Evolutionary conservation across 495 filamentous ascomycete genomes (phyloP), one percentile per base, ranked within the genome.

Genomic region (Annulohypoxylon stygium): DNA sequence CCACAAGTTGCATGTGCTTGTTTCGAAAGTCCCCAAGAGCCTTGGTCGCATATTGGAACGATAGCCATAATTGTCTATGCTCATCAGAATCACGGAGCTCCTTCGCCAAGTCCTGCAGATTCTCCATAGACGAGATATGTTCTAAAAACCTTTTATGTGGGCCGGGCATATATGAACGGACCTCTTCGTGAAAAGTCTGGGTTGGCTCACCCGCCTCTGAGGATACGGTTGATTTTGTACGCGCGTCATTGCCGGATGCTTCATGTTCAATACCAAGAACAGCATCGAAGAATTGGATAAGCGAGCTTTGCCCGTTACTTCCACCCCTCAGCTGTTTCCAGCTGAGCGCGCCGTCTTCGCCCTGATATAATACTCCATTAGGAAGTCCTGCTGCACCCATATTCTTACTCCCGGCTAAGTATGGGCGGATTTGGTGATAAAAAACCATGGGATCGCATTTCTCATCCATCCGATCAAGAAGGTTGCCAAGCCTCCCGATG

Each of bases 251-350:
- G 87, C 80, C 93, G 91, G 74, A 87, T 83, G 73, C 93, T 88
- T 73, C 92, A 79, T 99, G 96, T 73, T 96, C 91, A 11, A 99
- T 85, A 0, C 94, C 94, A 4, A 99, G 85, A 23, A 93, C 87
- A 48, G 97, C 86, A 76, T 99, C 96, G 78, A 97, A 92, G 80
- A 97, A 95, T 79, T 97, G 95, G 68, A 99, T 94, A 18, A 98
- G 81, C 1, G 93, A 97, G 81, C 92, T 95, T 81, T 99, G 96
- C 0, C 95, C 96, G 75, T 98, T 98, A 78, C 93, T 97, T 0
- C 96, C 96, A 34, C 96, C 96, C 45, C 92, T 88, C 69, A 92
- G 92, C 75, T 97, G 91, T 57, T 90, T 86, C 81, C 92, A 97
- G 11, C 85, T 80, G 6, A 89, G 87, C 4, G 81, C 80, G 16